Conservation (phyloP, 2,329 filamentous ascomycete genomes). For the Chaetomiaceae sp. region DNA sequence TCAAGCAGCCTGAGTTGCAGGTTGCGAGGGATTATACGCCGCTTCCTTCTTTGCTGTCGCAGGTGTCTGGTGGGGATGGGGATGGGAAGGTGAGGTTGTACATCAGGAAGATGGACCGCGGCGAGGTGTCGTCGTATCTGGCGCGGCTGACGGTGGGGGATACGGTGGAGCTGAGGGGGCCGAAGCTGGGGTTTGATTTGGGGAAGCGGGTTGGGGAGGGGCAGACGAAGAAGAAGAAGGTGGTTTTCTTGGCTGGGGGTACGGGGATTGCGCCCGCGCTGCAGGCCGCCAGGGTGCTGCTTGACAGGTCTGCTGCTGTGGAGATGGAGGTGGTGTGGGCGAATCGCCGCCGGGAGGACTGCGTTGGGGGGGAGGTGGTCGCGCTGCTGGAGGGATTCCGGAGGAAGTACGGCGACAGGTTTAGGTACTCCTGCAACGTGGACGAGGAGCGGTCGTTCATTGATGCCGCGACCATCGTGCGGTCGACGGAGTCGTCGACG, state of each 20-base stretch:
- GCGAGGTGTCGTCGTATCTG: slow-evolving; percentile 83
- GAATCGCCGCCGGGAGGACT: slow-evolving; percentile 42
- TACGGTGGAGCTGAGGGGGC: slow-evolving; percentile 71
- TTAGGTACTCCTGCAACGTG: slow-evolving; percentile 71
- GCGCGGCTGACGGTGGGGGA: slow-evolving; percentile 58
- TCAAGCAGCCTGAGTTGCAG: slow-evolving; percentile 91
- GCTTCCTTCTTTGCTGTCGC: slow-evolving; percentile 50
- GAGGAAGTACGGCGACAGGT: slow-evolving; percentile 45
- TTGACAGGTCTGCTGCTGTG: slow-evolving; percentile 25
- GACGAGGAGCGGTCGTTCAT: slow-evolving; percentile 74
- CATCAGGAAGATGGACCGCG: slow-evolving; percentile 70
- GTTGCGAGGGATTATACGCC: slow-evolving; percentile 91
- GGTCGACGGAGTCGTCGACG: slow-evolving; percentile 10
- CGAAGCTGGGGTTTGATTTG: slow-evolving; percentile 62
- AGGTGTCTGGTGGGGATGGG: slow-evolving; percentile 27
- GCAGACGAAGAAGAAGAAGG: slow-evolving; percentile 30
- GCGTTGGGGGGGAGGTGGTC: slow-evolving; percentile 44
- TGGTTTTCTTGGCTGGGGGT: slow-evolving; percentile 85
- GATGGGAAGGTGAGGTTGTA: slow-evolving; percentile 59
- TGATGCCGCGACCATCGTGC: slow-evolving; percentile 44
- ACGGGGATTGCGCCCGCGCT: slow-evolving; percentile 89
- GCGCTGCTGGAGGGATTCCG: slow-evolving; percentile 61
- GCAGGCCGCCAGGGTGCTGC: slow-evolving; percentile 66
- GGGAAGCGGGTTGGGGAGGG: not conserved
- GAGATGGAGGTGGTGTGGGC: slow-evolving; percentile 69